Percentiles rank a stretch among this genome's conserved stretches.
Conservation (phyloP, 2,329 filamentous ascomycete species). For the Colletotrichum eremochloae region DNA sequence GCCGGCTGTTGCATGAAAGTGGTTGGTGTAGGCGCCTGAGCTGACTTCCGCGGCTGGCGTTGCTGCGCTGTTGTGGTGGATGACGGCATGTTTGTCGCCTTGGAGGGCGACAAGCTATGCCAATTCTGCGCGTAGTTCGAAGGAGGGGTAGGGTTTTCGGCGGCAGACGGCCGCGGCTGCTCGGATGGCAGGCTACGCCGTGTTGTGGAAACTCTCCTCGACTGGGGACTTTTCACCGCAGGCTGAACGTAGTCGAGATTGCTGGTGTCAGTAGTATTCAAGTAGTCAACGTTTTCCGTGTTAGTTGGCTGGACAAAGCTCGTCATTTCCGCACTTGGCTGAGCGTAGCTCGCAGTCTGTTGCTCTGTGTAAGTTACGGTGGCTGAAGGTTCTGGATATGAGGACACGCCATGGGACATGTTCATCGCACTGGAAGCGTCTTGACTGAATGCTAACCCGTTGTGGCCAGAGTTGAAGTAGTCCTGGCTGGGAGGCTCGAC, state of each 20-base stretch:
- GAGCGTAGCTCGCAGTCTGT: conserved; percentile 19
- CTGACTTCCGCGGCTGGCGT: conserved; percentile 7
- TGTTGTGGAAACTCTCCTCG: conserved; percentile 6
- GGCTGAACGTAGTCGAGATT: conserved; percentile 9
- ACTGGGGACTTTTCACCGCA: conserved; percentile 10
- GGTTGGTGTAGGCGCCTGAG: conserved; percentile 5
- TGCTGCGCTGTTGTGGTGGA: conserved; percentile 27
- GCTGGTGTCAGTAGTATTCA: background rate
- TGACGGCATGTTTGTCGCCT: conserved; percentile 14
- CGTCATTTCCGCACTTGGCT: conserved; percentile 8
- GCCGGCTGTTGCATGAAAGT: background rate
- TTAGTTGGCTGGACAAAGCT: background rate
- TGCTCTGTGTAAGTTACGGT: conserved; percentile 29
- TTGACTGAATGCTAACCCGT: conserved; percentile 46
- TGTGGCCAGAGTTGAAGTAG: conserved; percentile 49
- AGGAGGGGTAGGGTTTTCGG: conserved; percentile 7
- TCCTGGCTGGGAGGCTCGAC: conserved; percentile 45
- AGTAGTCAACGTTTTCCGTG: background rate
- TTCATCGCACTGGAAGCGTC: conserved; percentile 9
- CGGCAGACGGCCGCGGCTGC: conserved; percentile 12
- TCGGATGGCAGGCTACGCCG: conserved; percentile 39
- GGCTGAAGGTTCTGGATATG: conserved; percentile 28
- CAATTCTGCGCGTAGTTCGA: conserved; percentile 26
- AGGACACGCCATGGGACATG: conserved; percentile 19
- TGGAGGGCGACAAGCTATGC: conserved; percentile 26